Evolutionary conservation across 192 early-diverging fungal species (phyloP), one percentile per base, ranked within the genome.

Genomic region (Phlyctochytrium bullatum): DNA sequence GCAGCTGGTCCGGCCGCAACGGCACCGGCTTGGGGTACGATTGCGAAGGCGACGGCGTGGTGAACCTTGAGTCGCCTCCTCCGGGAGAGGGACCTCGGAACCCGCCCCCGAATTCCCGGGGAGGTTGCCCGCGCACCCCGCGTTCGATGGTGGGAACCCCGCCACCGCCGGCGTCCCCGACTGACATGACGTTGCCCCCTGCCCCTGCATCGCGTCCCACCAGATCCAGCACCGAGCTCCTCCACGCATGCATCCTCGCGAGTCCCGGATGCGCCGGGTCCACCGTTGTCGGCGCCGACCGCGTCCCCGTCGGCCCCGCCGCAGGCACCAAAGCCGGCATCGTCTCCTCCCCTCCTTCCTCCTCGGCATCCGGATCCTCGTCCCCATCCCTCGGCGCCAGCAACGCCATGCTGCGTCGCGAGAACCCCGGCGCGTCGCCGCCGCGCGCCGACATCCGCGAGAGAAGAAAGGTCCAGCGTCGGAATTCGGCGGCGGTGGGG

Each of bases 391-490:
- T 20, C 6, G 10, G 40, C 40, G 20, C 40, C 40, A 47, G 20
- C 10, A 6, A 6, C 20, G 10, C 40, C 40, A 47, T 47, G 40
- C 10, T 47, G 6, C 10, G 40, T 47, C 10, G 10, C 40, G 20
- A 14, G 40, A 47, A 6, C 14, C 17, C 34, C 6, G 40, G 10
- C n/a, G 23, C 34, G 36, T 40, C 63, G 32, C 61, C 61, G 6
- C 36, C 36, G 30, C n/a, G 36, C 2, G 62, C 31, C 33, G 56
- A 66, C 66, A 76, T 47, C 10, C 71, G 64, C 36, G 62, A 62
- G 32, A 79, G 61, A 2, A 78, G 61, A 59, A 75, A 78, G 2
- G 77, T 78, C 77, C 77, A 78, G 53, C 73, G 61, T 1, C 51
- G 53, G 52, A 74, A 74, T 3, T 65, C 64, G 4, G 50, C 71